Evolutionary conservation across 495 filamentous ascomycete genomes (phyloP).

Genomic region (Cenococcum geophilum): DNA sequence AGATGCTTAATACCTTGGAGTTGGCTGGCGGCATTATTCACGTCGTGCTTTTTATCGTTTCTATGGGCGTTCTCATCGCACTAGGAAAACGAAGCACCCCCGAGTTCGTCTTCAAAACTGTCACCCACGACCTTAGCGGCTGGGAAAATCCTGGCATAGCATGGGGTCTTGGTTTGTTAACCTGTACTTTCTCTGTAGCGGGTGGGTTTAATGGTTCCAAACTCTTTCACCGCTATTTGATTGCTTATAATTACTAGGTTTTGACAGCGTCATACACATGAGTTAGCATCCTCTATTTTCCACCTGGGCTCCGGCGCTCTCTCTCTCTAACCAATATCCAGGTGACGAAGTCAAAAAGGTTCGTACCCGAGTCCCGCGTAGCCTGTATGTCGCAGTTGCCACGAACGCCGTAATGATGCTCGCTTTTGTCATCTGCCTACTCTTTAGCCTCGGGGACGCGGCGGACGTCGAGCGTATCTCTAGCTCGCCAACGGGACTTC

Average conservation of each 20-base stretch:
- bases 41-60: constrained; percentile 27
- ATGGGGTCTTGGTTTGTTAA: constrained; percentile 24
- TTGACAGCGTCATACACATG: constrained; percentile 31
- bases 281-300: neutral
- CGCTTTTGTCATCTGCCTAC: constrained; percentile 24
- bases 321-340: no score
- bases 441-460: constrained; percentile 18
- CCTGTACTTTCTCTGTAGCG: constrained; percentile 21
- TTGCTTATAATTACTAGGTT: constrained; percentile 10
- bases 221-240: neutral
- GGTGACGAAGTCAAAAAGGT: constrained; percentile 27
- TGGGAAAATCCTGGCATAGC: constrained; percentile 23
- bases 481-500: constrained; percentile 16
- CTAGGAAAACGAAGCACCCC: constrained; percentile 19
- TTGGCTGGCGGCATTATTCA: constrained; percentile 25
- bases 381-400: constrained; percentile 28
- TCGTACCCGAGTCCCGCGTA: constrained; percentile 22
- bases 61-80: constrained; percentile 21
- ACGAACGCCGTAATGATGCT: constrained; percentile 27
- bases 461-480: constrained; percentile 12
- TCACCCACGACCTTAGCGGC: constrained; percentile 23
- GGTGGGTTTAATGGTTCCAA: constrained; percentile 10
- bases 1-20: constrained; percentile 27
- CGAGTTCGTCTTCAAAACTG: constrained; percentile 24
- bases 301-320: no score